These are phyloP conservation scores for Epichloe coenophiala DNA, from an alignment of 2,329 filamentous ascomycete genomes.

Conservation along the genomic window DNA sequence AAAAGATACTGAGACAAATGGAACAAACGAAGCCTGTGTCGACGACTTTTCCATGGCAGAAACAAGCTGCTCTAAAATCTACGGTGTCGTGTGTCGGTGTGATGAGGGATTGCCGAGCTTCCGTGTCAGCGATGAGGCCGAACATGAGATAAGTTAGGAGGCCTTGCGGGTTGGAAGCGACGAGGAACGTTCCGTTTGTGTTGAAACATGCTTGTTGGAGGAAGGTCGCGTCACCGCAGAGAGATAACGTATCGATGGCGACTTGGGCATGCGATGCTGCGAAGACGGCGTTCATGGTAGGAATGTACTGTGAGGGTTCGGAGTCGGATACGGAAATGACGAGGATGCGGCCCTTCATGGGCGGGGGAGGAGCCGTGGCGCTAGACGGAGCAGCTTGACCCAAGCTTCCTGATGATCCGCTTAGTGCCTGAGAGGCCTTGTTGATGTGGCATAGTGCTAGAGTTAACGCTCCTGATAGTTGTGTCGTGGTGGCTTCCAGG, in stretches of 20 bases:
- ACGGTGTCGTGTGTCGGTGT: conserved; percentile 73
- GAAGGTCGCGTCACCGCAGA: conserved; percentile 78
- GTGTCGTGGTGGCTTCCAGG: conserved; percentile 64
- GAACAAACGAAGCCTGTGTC: conserved; percentile 93
- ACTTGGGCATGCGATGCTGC: conserved; percentile 80
- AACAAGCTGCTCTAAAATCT: conserved; percentile 96
- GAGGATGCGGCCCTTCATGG: conserved; percentile 53
- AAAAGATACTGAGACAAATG: conserved; percentile 92
- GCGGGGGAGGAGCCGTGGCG: conserved; percentile 16
- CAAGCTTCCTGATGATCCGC: conserved; percentile 36
- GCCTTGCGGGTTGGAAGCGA: conserved; percentile 46
- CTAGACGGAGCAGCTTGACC: conserved; percentile 22
- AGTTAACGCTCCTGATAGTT: conserved; percentile 82
- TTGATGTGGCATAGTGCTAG: conserved; percentile 84
- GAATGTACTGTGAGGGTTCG: conserved; percentile 85
- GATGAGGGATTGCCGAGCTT: conserved; percentile 49
- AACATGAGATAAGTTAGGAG: conserved; percentile 91
- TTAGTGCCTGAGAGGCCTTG: conserved; percentile 56
- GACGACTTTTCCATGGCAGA: conserved; percentile 84
- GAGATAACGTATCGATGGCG: conserved; percentile 81
- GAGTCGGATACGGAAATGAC: conserved; percentile 76
- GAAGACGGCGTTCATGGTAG: conserved; percentile 97
- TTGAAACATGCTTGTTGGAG: conserved; percentile 74
- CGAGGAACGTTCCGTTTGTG: conserved; percentile 43
- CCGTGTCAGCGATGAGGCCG: conserved; percentile 60